A percentile compares a stretch with the other conserved stretches of the same genome.
Conservation (phyloP, 208 protist species). For the Strigomonas galati region DNA sequence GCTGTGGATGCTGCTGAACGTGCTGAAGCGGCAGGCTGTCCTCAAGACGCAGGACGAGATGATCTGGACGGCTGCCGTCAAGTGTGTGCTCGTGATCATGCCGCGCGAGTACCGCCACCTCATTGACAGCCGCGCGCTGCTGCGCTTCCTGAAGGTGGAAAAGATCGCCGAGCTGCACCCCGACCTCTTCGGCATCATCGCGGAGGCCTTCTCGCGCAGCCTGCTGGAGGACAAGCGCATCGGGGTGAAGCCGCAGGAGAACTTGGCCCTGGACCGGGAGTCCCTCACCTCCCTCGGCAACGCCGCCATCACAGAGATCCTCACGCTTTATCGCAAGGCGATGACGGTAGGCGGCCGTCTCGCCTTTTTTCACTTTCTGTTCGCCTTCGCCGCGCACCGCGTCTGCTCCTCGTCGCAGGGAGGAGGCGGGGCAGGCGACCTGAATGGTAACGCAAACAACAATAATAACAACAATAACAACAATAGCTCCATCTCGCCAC, state of each 20-base stretch:
- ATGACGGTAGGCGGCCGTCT: slow-evolving; percentile 51
- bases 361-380: slow-evolving; percentile 72
- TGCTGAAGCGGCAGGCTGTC: slow-evolving; percentile 61
- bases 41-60: slow-evolving; percentile 55
- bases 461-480: background rate
- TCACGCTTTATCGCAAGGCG: slow-evolving; percentile 57
- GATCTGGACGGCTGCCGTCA: slow-evolving; percentile 68
- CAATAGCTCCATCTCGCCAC: background rate
- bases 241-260: slow-evolving; percentile 20
- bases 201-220: slow-evolving; percentile 58
- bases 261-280: slow-evolving; percentile 31
- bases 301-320: slow-evolving; percentile 38
- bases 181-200: slow-evolving; percentile 45
- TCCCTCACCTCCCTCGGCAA: slow-evolving; percentile 47
- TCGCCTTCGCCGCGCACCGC: slow-evolving; percentile 44
- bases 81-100: slow-evolving; percentile 68
- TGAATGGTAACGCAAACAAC: too few species aligned
- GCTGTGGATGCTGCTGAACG: slow-evolving; percentile 64
- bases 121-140: slow-evolving; percentile 56
- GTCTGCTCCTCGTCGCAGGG: background rate
- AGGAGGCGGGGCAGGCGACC: background rate
- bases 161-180: slow-evolving; percentile 56
- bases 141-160: slow-evolving; percentile 56
- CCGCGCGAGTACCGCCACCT: slow-evolving; percentile 53
- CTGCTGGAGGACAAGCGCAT: slow-evolving; percentile 41